Base-by-base conservation (phyloP, 192 early-diverging fungal species). In the Gorgonomyces haynaldii region DNA sequence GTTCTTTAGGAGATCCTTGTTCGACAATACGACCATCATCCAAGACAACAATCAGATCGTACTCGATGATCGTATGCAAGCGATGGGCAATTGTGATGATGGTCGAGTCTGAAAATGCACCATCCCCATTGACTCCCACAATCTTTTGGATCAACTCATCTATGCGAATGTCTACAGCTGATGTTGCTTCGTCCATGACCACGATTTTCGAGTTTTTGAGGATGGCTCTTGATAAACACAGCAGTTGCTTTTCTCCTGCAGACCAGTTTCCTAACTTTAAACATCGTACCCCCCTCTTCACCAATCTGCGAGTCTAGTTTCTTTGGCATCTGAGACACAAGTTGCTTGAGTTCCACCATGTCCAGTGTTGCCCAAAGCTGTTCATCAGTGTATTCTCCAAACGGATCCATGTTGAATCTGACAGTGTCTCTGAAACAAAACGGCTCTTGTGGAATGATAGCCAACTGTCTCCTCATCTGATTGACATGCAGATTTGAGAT, bases 171-270 rank as follows among this genome's bases (percentile, higher is more conserved):
- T 68, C 60, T 35, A 68, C 42, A 6, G 57, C 31, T 1, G 58
- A 57, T 3, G 62, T 59, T 4, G 66, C 60, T 48, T 68, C 66
- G 35, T 63, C 62, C 58, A 68, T 60, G 21, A 68, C 58, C 3
- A 68, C 27, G 8, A 68, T 37, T 28, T 37, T 61, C 8, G 76
- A 68, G 43, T 71, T 64, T 8, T 72, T 56, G 16, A 88, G 52
- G 42, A 88, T 64, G 16, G 85, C 83, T 16, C 85, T 69, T 3
- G 83, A 78, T 42, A 88, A 69, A 53, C 84, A 87, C 24, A 88
- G 52, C 13, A 94, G 60, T 59, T 94, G 90, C 5, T 82, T 66
- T 56, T 94, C 84, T 19, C 91, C 89, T 37, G 84, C 72, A 16
- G 69, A 76, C 49, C 74, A 81, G 58, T 89, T 91, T 10, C 66